Conservation (phyloP, 2,329 filamentous ascomycete species). For the Corynespora cassiicola region DNA sequence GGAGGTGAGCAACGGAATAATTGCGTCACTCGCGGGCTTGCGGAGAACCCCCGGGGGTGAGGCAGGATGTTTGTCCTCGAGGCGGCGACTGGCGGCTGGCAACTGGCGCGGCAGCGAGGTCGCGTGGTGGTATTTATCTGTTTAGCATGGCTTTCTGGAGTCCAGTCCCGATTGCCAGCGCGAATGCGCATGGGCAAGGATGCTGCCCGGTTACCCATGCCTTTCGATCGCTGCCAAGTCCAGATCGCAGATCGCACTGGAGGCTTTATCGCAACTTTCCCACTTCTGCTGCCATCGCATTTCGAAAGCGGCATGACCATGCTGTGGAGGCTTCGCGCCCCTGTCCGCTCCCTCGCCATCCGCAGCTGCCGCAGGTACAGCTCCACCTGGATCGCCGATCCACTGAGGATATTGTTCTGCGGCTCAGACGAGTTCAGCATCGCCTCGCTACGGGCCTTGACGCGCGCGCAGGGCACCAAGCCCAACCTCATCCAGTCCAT, state of each 20-base stretch:
- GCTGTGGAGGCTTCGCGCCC: slow-evolving; percentile 27
- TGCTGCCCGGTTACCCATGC: neutral
- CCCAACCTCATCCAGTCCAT: slow-evolving; percentile 65
- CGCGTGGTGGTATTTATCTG: no score
- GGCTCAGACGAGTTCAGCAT: slow-evolving; percentile 93
- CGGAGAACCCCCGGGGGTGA: slow-evolving; percentile 5
- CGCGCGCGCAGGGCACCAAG: slow-evolving; percentile 59
- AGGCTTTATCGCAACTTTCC: slow-evolving; percentile 1
- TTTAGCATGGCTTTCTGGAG: no score
- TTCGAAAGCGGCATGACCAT: slow-evolving; percentile 17
- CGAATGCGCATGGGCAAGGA: slow-evolving; percentile 1
- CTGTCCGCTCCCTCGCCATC: slow-evolving; percentile 25
- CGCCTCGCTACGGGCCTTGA: slow-evolving; percentile 73
- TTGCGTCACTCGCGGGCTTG: slow-evolving; percentile 6
- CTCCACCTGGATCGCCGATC: slow-evolving; percentile 45
- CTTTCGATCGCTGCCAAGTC: slow-evolving; percentile 10
- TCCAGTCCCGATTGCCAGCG: neutral
- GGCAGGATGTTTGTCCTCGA: no score
- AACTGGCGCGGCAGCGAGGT: slow-evolving; percentile 6
- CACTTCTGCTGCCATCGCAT: neutral
- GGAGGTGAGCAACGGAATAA: slow-evolving; percentile 4
- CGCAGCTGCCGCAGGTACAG: slow-evolving; percentile 12
- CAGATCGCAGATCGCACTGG: slow-evolving; percentile 7
- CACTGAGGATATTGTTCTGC: slow-evolving; percentile 88
- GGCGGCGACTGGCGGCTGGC: no score